Evolutionary conservation across 2,329 filamentous ascomycete species (phyloP).

Genomic region (Diaporthe vaccinii): DNA sequence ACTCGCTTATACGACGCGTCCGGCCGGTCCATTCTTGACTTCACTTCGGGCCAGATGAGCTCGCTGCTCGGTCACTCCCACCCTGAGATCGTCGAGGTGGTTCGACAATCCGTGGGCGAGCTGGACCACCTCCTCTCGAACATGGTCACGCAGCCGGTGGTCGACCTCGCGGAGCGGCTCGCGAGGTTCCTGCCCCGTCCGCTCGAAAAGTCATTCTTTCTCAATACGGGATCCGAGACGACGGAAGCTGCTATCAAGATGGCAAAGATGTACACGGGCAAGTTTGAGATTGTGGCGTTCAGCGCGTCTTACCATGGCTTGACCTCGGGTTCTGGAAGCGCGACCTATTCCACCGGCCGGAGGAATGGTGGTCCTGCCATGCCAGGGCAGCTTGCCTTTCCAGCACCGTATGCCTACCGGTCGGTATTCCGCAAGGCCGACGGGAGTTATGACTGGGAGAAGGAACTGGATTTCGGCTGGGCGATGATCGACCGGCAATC

Average conservation of each 20-base stretch:
- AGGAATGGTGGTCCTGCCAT: slow-evolving; percentile 60
- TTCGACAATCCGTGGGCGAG: slow-evolving; percentile 59
- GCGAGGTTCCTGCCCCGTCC: slow-evolving; percentile 59
- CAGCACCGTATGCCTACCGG: slow-evolving; percentile 72
- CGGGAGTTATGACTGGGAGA: slow-evolving; percentile 75
- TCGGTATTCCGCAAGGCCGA: slow-evolving; percentile 71
- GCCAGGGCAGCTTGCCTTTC: slow-evolving; percentile 70
- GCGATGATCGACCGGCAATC: slow-evolving; percentile 70
- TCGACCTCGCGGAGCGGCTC: slow-evolving; percentile 65
- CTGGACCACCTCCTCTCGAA: slow-evolving; percentile 70
- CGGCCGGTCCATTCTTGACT: slow-evolving; percentile 65
- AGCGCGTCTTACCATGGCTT: slow-evolving; percentile 72
- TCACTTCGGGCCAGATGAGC: slow-evolving; percentile 72
- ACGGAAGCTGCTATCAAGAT: slow-evolving; percentile 74
- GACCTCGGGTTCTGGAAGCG: slow-evolving; percentile 64
- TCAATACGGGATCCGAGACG: slow-evolving; percentile 68
- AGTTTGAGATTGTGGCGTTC: slow-evolving; percentile 74
- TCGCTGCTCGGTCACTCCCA: slow-evolving; percentile 70
- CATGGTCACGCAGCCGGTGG: slow-evolving; percentile 69
- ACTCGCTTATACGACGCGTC: slow-evolving; percentile 59
- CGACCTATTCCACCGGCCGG: slow-evolving; percentile 67
- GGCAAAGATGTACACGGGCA: slow-evolving; percentile 73
- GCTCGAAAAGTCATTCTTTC: slow-evolving; percentile 68
- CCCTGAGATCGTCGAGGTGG: slow-evolving; percentile 67
- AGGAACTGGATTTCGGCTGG: slow-evolving; percentile 74